Base-by-base conservation (phyloP, 2,329 filamentous ascomycete species). In the Chaetomiaceae sp. region DNA sequence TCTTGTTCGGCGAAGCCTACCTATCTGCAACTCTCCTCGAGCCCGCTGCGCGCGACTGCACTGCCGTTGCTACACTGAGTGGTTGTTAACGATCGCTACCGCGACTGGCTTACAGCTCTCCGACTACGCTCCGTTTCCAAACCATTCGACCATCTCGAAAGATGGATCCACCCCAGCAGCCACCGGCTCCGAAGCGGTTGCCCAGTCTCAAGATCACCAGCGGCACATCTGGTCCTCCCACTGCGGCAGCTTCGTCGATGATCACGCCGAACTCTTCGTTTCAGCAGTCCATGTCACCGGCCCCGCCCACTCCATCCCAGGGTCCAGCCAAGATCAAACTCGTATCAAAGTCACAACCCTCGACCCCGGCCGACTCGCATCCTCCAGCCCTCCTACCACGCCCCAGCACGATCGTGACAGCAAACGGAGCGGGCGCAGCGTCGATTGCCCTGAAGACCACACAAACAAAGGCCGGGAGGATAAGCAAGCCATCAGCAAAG, bases 381-480 rank as follows among this genome's bases (percentile, higher is more conserved):
- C 62, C 56, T 2, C 61, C 59, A 1, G 31, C 7, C 36, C 36
- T 45, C 46, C 11, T 46, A 44, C 20, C 37, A 29, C 48, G 17
- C 22, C 50, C 44, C 14, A 31, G 33, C 23, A 25, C 19, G 9
- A 29, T 27, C 17, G 36, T 25, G 33, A n/a, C 53, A 37, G 29
- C 27, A 53, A 53, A 59, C 57, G 27, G 67, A 31, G 27, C 34
- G 7, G 47, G 47, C 22, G 29, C 38, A 23, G 42, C 15, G 15
- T n/a, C 55, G 3, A 22, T 44, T 6, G 55, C 57, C 62, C 47
- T 47, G 14, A 60, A 51, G 27, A 46, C 53, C 3, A 55, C 56
- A 36, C 84, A 79, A 65, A 83, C 80, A 2, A 85, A 86, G 63
- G 79, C 81, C 14, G 82, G 81, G 12, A 71, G 82, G 40, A 73